phyloP scores from a whole-genome alignment of 768 basidiomycete species.

The Chiua virens region DNA sequence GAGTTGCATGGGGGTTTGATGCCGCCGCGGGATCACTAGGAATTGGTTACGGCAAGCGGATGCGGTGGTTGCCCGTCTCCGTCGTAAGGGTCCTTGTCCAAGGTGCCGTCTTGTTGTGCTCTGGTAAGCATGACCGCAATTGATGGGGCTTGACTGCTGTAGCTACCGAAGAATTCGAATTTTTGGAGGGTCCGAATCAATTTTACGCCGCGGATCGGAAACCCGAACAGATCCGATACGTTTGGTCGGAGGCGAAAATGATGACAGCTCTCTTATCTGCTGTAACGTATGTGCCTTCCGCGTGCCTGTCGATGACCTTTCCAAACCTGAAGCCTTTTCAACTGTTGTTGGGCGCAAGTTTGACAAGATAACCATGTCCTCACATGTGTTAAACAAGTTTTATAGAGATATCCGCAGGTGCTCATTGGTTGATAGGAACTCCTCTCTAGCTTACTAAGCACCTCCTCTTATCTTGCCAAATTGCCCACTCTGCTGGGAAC shows the following conservation, averaged over 20 bases:
- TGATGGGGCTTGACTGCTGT: no score
- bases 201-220: no score
- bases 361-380: constrained; percentile 17
- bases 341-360: background rate
- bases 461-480: constrained; percentile 21
- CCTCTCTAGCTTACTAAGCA: constrained; percentile 22
- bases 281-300: background rate
- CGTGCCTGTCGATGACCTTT: constrained; percentile 10
- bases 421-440: constrained; percentile 23
- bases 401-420: background rate
- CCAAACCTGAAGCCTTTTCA: background rate
- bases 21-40: no score
- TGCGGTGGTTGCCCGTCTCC: no score
- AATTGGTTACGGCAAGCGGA: no score
- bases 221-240: background rate
- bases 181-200: no score
- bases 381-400: background rate
- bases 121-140: no score
- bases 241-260: constrained; percentile 1
- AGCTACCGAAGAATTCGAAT: no score
- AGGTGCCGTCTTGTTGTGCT: no score
- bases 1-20: no score
- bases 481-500: background rate
- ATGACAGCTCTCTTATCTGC: constrained; percentile 13
- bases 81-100: no score